Conservation (phyloP, 1,284 basidiomycete species). For the Rhodotorula sp. region DNA sequence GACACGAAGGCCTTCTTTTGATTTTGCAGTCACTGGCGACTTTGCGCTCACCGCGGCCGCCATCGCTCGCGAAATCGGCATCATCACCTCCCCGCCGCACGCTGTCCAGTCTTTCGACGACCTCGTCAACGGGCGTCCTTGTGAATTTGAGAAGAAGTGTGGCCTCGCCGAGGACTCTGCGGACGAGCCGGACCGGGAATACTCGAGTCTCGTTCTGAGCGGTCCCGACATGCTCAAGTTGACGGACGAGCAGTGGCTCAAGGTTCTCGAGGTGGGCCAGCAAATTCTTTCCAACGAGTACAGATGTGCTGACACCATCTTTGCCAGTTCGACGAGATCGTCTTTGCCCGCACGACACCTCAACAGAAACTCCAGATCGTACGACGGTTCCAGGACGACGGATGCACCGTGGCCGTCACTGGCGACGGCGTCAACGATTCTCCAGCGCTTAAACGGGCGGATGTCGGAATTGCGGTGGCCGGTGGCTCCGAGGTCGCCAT, state of each 20-base stretch:
- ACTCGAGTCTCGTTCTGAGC: constrained; percentile 54
- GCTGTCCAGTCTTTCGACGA: constrained; percentile 53
- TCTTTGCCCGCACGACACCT: constrained; percentile 70
- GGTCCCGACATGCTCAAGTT: constrained; percentile 55
- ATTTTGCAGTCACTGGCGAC: constrained; percentile 64
- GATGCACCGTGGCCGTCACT: constrained; percentile 57
- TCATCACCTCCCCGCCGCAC: constrained; percentile 55
- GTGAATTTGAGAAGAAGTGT: neutral
- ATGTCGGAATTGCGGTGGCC: constrained; percentile 56
- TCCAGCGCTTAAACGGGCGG: constrained; percentile 54
- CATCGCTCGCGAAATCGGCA: constrained; percentile 63
- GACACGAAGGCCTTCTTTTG: neutral
- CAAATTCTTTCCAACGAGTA: no score
- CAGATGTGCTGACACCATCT: neutral
- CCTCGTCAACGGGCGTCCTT: neutral
- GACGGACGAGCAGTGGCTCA: constrained; percentile 57
- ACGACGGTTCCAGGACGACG: constrained; percentile 59
- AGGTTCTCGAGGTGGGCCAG: constrained; percentile 43
- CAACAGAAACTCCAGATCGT: constrained; percentile 69
- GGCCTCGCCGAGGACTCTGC: neutral
- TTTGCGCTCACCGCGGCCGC: constrained; percentile 59
- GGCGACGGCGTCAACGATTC: constrained; percentile 57
- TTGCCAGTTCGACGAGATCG: constrained; percentile 62
- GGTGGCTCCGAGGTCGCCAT: constrained; percentile 53
- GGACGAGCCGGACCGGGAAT: constrained; percentile 39